Evolutionary conservation across 2,329 filamentous ascomycete species (phyloP).

Genomic region (Hymenoscyphus fraxineus): DNA sequence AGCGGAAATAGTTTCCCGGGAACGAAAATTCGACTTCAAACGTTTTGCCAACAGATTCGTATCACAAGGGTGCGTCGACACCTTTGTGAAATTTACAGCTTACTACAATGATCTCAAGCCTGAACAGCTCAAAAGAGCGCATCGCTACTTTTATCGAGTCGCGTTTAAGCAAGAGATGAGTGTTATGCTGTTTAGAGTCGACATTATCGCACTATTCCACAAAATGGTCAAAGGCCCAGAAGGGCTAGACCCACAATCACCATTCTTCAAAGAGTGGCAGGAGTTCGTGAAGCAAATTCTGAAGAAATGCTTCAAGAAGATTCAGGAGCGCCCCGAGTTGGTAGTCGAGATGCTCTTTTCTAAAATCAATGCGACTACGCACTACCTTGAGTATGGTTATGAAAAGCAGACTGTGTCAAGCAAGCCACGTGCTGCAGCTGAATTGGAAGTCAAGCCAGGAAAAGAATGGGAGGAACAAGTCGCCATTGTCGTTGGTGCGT

Average conservation of each 20-base stretch:
- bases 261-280: slow-evolving; percentile 84
- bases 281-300: slow-evolving; percentile 83
- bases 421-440: slow-evolving; percentile 68
- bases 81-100: slow-evolving; percentile 74
- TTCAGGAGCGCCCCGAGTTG: slow-evolving; percentile 79
- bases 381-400: slow-evolving; percentile 86
- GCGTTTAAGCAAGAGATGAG: slow-evolving; percentile 93
- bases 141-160: slow-evolving; percentile 89
- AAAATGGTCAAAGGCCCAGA: slow-evolving; percentile 88
- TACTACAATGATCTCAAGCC: slow-evolving; percentile 78
- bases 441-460: slow-evolving; percentile 75
- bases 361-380: slow-evolving; percentile 78
- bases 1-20: slow-evolving; percentile 67
- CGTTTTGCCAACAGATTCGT: slow-evolving; percentile 78
- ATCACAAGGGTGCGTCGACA: slow-evolving; percentile 81
- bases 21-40: slow-evolving; percentile 92
- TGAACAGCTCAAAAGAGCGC: slow-evolving; percentile 81
- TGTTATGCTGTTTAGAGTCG: slow-evolving; percentile 83
- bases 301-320: slow-evolving; percentile 75
- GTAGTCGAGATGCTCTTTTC: slow-evolving; percentile 92
- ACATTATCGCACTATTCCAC: slow-evolving; percentile 84
- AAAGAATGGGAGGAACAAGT: slow-evolving; percentile 64
- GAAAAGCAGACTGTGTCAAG: slow-evolving; percentile 70
- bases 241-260: slow-evolving; percentile 62
- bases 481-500: slow-evolving; percentile 71